Percentiles rank a stretch among this genome's conserved stretches.
Evolutionary conservation across 208 protist species (phyloP).

Genomic region (Trypanosoma scelopori): DNA sequence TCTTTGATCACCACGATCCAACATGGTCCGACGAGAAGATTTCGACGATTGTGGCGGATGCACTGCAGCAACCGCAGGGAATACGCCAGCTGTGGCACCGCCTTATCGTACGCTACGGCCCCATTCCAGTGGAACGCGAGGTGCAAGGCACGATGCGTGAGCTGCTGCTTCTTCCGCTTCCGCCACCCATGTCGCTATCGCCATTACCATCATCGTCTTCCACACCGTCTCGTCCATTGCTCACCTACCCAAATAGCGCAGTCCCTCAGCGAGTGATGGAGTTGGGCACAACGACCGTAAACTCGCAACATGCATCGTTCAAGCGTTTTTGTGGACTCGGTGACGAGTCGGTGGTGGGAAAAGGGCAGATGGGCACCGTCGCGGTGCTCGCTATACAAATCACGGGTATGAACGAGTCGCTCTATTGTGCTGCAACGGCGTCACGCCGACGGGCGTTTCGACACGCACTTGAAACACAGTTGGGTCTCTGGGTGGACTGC

Average conservation of each 20-base stretch:
- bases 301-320: neutral
- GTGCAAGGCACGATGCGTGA: conserved; percentile 1
- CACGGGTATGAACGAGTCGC: conserved; percentile 4
- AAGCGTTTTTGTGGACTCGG: neutral
- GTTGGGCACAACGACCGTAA: too few species aligned
- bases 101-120: conserved; percentile 11
- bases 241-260: too few species aligned
- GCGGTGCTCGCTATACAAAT: conserved; percentile 1
- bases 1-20: conserved; percentile 18
- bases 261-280: too few species aligned
- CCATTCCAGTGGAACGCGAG: neutral
- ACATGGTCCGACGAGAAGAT: conserved; percentile 6
- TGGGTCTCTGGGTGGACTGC: neutral
- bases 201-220: too few species aligned
- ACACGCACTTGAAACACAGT: neutral
- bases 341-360: neutral
- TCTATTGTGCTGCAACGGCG: neutral
- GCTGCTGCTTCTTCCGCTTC: neutral
- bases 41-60: neutral
- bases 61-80: neutral
- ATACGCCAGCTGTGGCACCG: conserved; percentile 2
- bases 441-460: neutral
- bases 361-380: neutral
- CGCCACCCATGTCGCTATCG: too few species aligned
- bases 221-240: too few species aligned